phyloP scores from a whole-genome alignment of 805 yeast genomes.

The Candida dajiaensis region DNA sequence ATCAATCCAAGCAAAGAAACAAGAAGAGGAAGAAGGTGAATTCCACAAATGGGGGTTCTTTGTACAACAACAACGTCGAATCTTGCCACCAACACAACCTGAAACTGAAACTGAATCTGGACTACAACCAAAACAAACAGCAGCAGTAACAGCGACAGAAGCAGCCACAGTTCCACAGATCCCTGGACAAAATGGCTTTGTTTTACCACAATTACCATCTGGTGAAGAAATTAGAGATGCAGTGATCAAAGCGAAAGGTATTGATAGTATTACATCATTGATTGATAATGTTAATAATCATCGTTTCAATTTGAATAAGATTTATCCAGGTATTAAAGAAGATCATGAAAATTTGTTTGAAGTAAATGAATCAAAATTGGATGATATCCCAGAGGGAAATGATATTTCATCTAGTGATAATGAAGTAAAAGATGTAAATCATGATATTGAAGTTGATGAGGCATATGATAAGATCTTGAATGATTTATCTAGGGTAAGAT shows the following conservation, averaged over 20 bases:
- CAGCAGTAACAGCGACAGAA: too few species aligned
- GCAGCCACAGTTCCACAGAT: neutral
- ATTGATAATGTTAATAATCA: conserved; percentile 59
- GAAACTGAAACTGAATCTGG: neutral
- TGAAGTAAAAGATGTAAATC: neutral
- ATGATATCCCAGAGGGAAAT: neutral
- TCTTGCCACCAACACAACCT: conserved; percentile 15
- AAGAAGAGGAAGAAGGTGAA: conserved; percentile 91
- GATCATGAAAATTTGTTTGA: neutral
- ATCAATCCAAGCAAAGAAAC: conserved; percentile 60
- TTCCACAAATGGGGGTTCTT: conserved; percentile 82
- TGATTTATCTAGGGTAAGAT: conserved; percentile 59
- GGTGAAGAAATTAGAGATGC: conserved; percentile 45
- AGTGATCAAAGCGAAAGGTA: conserved; percentile 70
- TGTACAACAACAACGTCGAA: conserved; percentile 53
- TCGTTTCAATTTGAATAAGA: conserved; percentile 42
- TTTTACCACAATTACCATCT: conserved; percentile 35
- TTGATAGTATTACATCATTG: conserved; percentile 60
- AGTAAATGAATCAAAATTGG: conserved; percentile 3
- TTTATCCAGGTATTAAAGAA: conserved; percentile 30
- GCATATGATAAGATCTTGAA: conserved; percentile 68
- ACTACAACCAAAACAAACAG: neutral
- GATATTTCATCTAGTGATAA: neutral
- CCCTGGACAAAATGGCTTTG: conserved; percentile 1
- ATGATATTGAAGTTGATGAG: conserved; percentile 48